A percentile compares a stretch with the other conserved stretches of the same genome.
Evolutionary conservation across 2,329 filamentous ascomycete genomes (phyloP).

Genomic region (Diaporthe aspalathi): DNA sequence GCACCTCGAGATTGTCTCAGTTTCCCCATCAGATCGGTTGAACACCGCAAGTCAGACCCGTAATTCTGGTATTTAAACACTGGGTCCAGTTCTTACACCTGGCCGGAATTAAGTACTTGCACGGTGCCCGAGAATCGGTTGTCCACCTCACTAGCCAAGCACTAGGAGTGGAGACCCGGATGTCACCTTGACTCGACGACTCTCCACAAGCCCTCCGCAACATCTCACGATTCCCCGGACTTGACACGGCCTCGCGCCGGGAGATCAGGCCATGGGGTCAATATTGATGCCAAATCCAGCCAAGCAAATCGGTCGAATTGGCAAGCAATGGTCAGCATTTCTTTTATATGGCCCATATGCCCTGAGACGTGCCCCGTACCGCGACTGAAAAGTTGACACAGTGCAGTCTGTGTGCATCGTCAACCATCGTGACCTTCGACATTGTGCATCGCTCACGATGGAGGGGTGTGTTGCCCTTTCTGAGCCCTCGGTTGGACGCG

Average conservation of each 20-base stretch:
- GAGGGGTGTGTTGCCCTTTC: slow-evolving; percentile 6
- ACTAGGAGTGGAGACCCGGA: slow-evolving; percentile 27
- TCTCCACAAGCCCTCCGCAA: slow-evolving; percentile 26
- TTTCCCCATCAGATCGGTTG: background rate
- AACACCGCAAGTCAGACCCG: background rate
- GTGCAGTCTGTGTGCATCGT: background rate
- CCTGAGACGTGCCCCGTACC: accelerated
- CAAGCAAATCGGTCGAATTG: slow-evolving; percentile 14
- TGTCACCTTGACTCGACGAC: slow-evolving; percentile 31
- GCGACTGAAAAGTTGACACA: background rate
- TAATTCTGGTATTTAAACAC: background rate
- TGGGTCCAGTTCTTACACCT: slow-evolving; percentile 29
- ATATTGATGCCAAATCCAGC: background rate
- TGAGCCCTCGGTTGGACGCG: background rate
- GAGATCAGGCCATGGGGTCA: background rate
- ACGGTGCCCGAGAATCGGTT: slow-evolving; percentile 39
- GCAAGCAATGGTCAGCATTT: slow-evolving; percentile 34
- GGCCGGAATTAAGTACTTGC: slow-evolving; percentile 39
- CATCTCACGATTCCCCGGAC: slow-evolving; percentile 35
- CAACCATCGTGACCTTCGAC: slow-evolving; percentile 15
- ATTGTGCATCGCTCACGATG: slow-evolving; percentile 4
- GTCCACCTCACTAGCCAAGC: slow-evolving; percentile 22
- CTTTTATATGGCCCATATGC: background rate
- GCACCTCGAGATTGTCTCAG: no score
- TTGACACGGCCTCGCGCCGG: slow-evolving; percentile 9